Evolutionary conservation across 495 filamentous ascomycete genomes (phyloP).

Genomic region (Penicillium paradoxum): DNA sequence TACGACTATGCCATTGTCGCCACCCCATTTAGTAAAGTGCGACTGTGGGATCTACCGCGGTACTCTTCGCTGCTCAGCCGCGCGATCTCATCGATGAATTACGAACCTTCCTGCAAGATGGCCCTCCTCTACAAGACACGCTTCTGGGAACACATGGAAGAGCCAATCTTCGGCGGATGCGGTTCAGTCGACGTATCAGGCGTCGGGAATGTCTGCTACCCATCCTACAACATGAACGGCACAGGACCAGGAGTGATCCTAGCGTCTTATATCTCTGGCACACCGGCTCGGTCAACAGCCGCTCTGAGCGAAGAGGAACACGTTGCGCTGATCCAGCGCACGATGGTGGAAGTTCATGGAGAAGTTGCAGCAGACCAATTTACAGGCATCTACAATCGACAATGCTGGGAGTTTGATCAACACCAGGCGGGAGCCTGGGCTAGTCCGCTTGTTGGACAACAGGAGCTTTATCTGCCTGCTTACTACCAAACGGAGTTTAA

Average conservation of each 20-base stretch:
- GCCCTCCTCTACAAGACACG: conserved; percentile 58
- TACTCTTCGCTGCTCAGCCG: conserved; percentile 49
- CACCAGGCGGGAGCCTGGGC: conserved; percentile 54
- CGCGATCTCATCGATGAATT: conserved; percentile 57
- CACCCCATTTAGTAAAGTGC: conserved; percentile 55
- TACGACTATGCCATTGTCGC: conserved; percentile 65
- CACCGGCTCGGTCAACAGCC: conserved; percentile 40
- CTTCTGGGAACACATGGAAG: conserved; percentile 62
- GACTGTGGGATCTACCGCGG: conserved; percentile 48
- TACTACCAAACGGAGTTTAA: conserved; percentile 64
- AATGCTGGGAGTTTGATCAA: conserved; percentile 56
- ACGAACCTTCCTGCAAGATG: conserved; percentile 57
- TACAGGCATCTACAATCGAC: conserved; percentile 53
- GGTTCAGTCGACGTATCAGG: conserved; percentile 54
- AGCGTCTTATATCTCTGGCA: conserved; percentile 48
- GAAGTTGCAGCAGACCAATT: conserved; percentile 50
- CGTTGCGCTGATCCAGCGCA: conserved; percentile 48
- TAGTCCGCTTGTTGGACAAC: conserved; percentile 51
- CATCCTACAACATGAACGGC: conserved; percentile 58
- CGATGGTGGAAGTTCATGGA: conserved; percentile 60
- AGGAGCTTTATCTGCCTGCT: conserved; percentile 61
- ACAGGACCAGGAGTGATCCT: conserved; percentile 60
- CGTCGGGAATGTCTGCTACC: conserved; percentile 58
- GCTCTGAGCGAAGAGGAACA: conserved; percentile 49
- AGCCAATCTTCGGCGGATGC: conserved; percentile 61